Evolutionary conservation across 306 rosid species (phyloP), one percentile per base, ranked within the genome.

Genomic region (Gastrolobium villosum): DNA sequence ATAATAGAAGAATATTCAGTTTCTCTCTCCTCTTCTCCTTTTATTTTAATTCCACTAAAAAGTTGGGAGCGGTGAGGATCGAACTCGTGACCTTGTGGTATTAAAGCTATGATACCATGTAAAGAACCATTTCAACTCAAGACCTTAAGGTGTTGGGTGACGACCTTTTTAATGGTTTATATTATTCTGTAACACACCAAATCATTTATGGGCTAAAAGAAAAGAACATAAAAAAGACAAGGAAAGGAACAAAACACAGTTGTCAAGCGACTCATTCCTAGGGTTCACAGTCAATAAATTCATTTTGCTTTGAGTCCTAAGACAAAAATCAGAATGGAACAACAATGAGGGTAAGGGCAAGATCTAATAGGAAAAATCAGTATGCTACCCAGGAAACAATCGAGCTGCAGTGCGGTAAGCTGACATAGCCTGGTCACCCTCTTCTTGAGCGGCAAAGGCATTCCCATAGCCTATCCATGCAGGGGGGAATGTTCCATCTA

Each of bases 371-470:
- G 10, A 62, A 48, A 65, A 76, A 10, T 15, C 13, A 60, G 71
- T 70, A 75, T 28, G 46, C 3, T 68, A 94, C 99, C 99, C 99
- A 1, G 99, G 99, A 87, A 93, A 95, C 83, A 95, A 84, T 77
- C 99, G 92, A 85, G 99, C 99, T 69, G 97, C 99, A 13, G 98
- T 95, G 73, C 97, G 94, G 86, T 95, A 95, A 59, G 92, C 93
- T 3, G 98, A 91, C 99, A 95, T 93, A 15, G 99, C 99, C 84
- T 93, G 99, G 83, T 95, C 99, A 69, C 98, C 99, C 88, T 95
- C 99, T 80, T 95, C 97, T 81, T 87, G 88, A 82, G 98, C 96
- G 82, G 99, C 93, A 84, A 80, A 90, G 64, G 98, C 98, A 75
- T 95, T 95, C 43, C 99, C 98, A 81, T 70, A 90, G 43, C 99